Evolutionary conservation across 2,329 filamentous ascomycete genomes (phyloP).

Genomic region (Ophiostoma triangulosporum): DNA sequence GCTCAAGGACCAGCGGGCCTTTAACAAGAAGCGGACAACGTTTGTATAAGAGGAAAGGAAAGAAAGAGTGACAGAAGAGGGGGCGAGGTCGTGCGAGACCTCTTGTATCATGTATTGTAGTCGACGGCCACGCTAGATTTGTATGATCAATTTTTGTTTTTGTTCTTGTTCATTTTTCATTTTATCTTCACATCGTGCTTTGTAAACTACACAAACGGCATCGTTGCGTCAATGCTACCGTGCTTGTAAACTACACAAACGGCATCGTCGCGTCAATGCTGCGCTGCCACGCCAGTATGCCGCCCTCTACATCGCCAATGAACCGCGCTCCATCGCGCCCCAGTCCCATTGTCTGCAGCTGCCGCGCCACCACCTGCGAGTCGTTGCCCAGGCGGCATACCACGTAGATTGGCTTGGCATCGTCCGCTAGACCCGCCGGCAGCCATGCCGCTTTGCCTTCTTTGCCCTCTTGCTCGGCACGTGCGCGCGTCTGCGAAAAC

Average conservation of each 20-base stretch:
- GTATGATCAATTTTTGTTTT: too few relatives aligned
- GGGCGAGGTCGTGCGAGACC: not conserved
- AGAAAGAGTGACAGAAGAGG: constrained; percentile 10
- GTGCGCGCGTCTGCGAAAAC: constrained; percentile 34
- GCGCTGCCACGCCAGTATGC: constrained; percentile 58
- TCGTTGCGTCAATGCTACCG: too few relatives aligned
- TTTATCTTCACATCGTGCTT: too few relatives aligned
- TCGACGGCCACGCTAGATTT: too few relatives aligned
- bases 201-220: too few relatives aligned
- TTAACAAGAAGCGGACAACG: constrained; percentile 75
- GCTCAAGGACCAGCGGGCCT: constrained; percentile 94
- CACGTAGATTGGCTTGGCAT: constrained; percentile 47
- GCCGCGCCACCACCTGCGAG: constrained; percentile 55
- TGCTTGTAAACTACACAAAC: constrained; percentile 33
- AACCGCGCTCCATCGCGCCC: constrained; percentile 38
- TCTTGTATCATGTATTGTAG: not conserved
- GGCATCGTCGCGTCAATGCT: constrained; percentile 48
- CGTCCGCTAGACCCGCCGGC: constrained; percentile 23
- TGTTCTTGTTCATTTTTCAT: too few relatives aligned
- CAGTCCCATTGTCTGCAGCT: constrained; percentile 48
- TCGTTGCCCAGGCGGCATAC: constrained; percentile 68
- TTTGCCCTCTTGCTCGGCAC: not conserved
- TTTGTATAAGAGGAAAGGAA: constrained; percentile 34
- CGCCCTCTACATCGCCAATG: constrained; percentile 59
- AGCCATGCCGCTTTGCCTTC: constrained; percentile 19